These are phyloP conservation scores for Dittrichia graveolens DNA, from an alignment of 129 eudicot genomes.

Conservation along the genomic window DNA sequence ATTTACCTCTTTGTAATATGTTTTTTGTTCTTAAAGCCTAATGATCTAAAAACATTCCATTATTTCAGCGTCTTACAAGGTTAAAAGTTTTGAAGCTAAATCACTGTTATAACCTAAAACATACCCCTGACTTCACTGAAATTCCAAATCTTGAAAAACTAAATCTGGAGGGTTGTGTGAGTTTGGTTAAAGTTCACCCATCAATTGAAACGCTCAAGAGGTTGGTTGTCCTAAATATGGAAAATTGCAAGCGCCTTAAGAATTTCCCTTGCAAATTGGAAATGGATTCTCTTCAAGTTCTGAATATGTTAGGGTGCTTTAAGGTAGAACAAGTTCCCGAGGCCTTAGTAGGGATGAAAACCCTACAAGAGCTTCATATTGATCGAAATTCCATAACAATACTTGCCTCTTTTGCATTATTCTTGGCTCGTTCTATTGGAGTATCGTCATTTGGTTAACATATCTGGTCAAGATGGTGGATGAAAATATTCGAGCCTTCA, in stretches of 20 bases:
- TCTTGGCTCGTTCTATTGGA: not conserved
- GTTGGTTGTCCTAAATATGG: constrained; percentile 16
- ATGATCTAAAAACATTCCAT: not conserved
- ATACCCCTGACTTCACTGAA: constrained; percentile 4
- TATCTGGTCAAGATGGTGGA: not conserved
- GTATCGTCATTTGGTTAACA: too few relatives aligned
- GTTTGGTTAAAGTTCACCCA: constrained; percentile 15
- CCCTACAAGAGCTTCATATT: not conserved
- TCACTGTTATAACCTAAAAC: not conserved
- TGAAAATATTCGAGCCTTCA: not conserved
- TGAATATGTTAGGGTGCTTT: constrained; percentile 11
- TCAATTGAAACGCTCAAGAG: constrained; percentile 13
- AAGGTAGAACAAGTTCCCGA: not conserved
- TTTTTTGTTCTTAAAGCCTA: too few relatives aligned
- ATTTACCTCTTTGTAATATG: too few relatives aligned
- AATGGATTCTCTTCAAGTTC: constrained; percentile 24
- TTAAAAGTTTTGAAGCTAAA: not conserved
- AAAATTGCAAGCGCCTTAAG: constrained; percentile 1
- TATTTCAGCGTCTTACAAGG: not conserved
- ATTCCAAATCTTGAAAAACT: constrained; percentile 9
- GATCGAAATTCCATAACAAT: not conserved
- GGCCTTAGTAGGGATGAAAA: not conserved
- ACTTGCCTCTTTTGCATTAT: constrained; percentile 3
- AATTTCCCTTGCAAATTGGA: constrained; percentile 12
- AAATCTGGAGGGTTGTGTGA: constrained; percentile 20